These are phyloP conservation scores for Saccharum spontaneum DNA, from an alignment of 176 grass and related monocot species.

Conservation along the genomic window DNA sequence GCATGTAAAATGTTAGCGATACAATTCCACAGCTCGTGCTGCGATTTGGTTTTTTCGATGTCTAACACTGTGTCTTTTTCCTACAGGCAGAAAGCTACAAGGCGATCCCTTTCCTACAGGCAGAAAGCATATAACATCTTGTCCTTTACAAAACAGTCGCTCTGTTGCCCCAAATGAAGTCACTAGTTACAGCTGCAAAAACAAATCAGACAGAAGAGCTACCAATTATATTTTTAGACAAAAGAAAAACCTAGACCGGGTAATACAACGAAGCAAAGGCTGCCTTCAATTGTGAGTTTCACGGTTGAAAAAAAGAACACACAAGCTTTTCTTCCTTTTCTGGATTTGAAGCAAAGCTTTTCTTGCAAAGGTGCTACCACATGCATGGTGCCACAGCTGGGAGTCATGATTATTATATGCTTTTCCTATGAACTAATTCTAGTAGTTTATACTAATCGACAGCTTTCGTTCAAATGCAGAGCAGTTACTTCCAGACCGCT, in stretches of 20 bases:
- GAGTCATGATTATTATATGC: neutral
- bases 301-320: neutral
- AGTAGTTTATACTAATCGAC: neutral
- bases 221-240: neutral
- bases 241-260: neutral
- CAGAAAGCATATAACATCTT: neutral
- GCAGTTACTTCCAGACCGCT: neutral
- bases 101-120: neutral
- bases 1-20: neutral
- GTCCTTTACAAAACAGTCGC: constrained; percentile 7
- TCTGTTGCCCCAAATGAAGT: neutral
- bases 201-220: neutral
- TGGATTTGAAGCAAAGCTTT: neutral
- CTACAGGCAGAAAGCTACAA: neutral
- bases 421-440: neutral
- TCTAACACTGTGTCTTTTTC: neutral
- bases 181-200: neutral
- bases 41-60: neutral
- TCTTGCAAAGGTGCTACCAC: neutral
- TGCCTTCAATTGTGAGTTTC: neutral
- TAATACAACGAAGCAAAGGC: neutral
- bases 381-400: constrained; percentile 3
- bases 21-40: neutral
- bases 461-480: constrained; percentile 20
- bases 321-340: neutral